A percentile compares a stretch with the other conserved stretches of the same genome.
Evolutionary conservation across 108 stramenopile genomes (phyloP).

Genomic region (Craspedostauros australis): DNA sequence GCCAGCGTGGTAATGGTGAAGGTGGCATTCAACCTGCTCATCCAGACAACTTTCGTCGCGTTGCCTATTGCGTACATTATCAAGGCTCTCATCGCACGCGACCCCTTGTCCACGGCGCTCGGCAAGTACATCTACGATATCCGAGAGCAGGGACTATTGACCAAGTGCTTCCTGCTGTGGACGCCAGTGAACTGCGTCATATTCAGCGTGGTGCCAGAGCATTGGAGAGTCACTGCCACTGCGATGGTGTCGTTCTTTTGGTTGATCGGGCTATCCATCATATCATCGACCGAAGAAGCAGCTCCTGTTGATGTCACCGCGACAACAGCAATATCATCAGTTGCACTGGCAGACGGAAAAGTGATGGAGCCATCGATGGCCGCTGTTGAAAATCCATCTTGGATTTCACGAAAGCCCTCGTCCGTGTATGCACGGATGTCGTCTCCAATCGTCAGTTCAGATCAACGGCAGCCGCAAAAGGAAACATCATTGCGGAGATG

Average conservation of each 20-base stretch:
- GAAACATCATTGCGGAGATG: too few species aligned
- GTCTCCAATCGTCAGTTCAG: too few species aligned
- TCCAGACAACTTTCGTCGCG: conserved; percentile 35
- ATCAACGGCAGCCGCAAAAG: too few species aligned
- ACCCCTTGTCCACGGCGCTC: conserved; percentile 17
- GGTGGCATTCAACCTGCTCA: conserved; percentile 40
- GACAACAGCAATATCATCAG: too few species aligned
- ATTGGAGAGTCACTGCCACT: conserved; percentile 42
- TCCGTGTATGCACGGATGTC: too few species aligned
- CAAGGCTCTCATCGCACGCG: conserved; percentile 38
- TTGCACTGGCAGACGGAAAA: too few species aligned
- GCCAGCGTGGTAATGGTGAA: conserved; percentile 27
- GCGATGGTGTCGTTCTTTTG: conserved; percentile 61
- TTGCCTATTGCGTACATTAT: conserved; percentile 57
- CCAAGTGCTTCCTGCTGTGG: conserved; percentile 53
- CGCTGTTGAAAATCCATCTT: too few species aligned
- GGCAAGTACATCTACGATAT: conserved; percentile 38
- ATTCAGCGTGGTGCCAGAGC: conserved; percentile 46
- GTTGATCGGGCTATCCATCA: too few species aligned
- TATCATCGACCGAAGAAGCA: too few species aligned
- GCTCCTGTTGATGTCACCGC: too few species aligned
- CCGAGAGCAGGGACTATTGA: conserved; percentile 35
- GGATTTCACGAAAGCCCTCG: too few species aligned
- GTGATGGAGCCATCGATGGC: too few species aligned
- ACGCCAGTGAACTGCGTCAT: conserved; percentile 44